These are phyloP conservation scores for Boletus fagicola DNA, from an alignment of 768 basidiomycete genomes.

Conservation along the genomic window DNA sequence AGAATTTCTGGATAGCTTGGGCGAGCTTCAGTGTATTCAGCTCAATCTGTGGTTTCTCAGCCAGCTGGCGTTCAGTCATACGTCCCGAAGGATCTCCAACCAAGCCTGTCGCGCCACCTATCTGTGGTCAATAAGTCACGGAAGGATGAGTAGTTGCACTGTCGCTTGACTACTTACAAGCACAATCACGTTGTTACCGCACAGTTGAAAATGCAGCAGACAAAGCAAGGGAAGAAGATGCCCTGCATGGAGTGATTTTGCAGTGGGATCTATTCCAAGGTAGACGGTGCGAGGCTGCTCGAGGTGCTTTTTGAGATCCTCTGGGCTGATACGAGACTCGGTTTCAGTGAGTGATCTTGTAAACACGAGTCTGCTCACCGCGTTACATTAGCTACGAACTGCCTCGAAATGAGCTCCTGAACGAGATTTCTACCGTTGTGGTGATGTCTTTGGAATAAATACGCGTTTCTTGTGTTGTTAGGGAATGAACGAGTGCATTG, in stretches of 20 bases:
- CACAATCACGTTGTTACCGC: constrained; percentile 81
- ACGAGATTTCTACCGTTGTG: constrained; percentile 27
- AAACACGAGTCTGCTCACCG: constrained; percentile 25
- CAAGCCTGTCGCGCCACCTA: constrained; percentile 94
- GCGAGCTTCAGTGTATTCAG: constrained; percentile 66
- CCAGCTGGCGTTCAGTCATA: constrained; percentile 70
- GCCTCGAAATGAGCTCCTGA: constrained; percentile 33
- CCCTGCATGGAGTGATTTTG: constrained; percentile 85
- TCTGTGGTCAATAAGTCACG: constrained; percentile 45
- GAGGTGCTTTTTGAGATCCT: constrained; percentile 41
- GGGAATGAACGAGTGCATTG: constrained; percentile 14
- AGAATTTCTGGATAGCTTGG: constrained; percentile 68
- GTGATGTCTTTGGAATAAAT: constrained; percentile 11
- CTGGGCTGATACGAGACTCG: constrained; percentile 34
- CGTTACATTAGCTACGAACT: constrained; percentile 38
- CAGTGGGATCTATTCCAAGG: constrained; percentile 91
- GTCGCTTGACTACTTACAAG: constrained; percentile 54
- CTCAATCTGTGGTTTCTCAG: constrained; percentile 57
- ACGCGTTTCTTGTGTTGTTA: not conserved
- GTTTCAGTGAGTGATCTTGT: constrained; percentile 3
- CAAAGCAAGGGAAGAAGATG: constrained; percentile 88
- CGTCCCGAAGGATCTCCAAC: constrained; percentile 97
- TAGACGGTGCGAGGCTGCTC: constrained; percentile 58
- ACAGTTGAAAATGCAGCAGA: constrained; percentile 81
- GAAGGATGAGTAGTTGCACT: not conserved